These are phyloP conservation scores for Perkinsus marinus DNA, from an alignment of 169 alveolate genomes.

Conservation along the genomic window DNA sequence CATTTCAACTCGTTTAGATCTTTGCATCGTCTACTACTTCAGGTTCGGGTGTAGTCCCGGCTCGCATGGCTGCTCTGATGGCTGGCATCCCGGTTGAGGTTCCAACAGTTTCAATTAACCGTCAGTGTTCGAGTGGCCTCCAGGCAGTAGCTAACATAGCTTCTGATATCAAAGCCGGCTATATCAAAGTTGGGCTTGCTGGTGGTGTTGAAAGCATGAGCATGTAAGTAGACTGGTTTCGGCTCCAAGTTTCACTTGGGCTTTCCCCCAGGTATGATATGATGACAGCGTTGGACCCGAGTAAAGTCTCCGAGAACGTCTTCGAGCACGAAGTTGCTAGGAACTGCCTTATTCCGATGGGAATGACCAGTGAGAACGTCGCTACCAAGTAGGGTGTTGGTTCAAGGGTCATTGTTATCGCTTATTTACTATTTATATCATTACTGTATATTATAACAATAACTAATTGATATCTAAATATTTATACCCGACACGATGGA, in stretches of 20 bases:
- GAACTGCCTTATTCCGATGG: slow-evolving; percentile 77
- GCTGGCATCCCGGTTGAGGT: slow-evolving; percentile 60
- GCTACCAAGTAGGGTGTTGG: slow-evolving; percentile 15
- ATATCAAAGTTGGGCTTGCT: slow-evolving; percentile 71
- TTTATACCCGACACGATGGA: no score
- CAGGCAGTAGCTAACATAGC: slow-evolving; percentile 70
- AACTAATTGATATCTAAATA: no score
- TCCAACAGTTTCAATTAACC: slow-evolving; percentile 56
- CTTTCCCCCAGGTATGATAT: slow-evolving; percentile 31
- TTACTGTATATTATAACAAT: no score
- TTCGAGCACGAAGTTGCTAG: slow-evolving; percentile 61
- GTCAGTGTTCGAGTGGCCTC: slow-evolving; percentile 78
- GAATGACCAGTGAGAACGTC: slow-evolving; percentile 69
- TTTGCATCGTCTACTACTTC: slow-evolving; percentile 38
- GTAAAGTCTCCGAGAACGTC: slow-evolving; percentile 49
- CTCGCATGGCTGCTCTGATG: slow-evolving; percentile 59
- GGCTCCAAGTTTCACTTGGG: no score
- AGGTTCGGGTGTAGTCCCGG: slow-evolving; percentile 60
- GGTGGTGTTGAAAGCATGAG: slow-evolving; percentile 86
- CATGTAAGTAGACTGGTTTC: slow-evolving; percentile 20
- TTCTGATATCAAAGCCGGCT: slow-evolving; percentile 58
- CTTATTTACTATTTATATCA: no score
- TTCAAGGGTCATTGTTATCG: not conserved
- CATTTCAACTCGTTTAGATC: not conserved
- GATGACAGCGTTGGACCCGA: slow-evolving; percentile 60